phyloP scores from a whole-genome alignment of 306 rosid species.

The Quercus wislizeni region DNA sequence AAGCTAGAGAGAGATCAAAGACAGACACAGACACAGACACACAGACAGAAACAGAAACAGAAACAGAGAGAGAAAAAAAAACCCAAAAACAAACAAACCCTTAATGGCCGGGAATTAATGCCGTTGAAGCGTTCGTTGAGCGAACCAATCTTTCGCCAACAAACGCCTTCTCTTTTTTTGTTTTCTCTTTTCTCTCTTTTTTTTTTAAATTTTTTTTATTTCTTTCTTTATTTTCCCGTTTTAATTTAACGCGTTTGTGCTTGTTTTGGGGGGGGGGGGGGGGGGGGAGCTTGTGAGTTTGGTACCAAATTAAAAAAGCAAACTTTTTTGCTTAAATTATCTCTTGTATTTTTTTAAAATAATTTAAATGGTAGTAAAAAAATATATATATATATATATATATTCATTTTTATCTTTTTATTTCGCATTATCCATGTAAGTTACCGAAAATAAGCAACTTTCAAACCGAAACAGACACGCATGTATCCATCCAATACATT shows the following conservation, averaged over 20 bases:
- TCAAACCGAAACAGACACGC: too few relatives aligned
- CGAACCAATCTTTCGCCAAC: slow-evolving; percentile 59
- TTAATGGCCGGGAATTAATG: slow-evolving; percentile 68
- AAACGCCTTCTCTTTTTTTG: slow-evolving; percentile 13
- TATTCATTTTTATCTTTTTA: too few relatives aligned
- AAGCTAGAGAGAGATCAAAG: slow-evolving; percentile 24
- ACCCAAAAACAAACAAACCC: background rate
- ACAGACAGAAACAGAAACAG: background rate
- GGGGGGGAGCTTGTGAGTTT: background rate
- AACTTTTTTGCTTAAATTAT: background rate
- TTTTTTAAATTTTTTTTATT: background rate
- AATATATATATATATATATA: too few relatives aligned
- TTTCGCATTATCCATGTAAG: too few relatives aligned
- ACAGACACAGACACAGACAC: slow-evolving; percentile 10
- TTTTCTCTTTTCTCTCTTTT: background rate
- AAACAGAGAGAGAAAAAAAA: background rate
- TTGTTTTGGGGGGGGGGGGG: too few relatives aligned
- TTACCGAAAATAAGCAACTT: too few relatives aligned
- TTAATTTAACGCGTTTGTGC: slow-evolving; percentile 22
- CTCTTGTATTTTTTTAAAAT: too few relatives aligned
- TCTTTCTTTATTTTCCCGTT: background rate
- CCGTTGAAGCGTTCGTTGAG: slow-evolving; percentile 95
- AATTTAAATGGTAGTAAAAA: too few relatives aligned
- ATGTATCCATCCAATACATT: too few relatives aligned
- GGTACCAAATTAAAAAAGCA: too few relatives aligned